These are phyloP conservation scores for Thuidium tamariscinum DNA, from an alignment of 225 moss, liverwort and hornwort species.

Conservation along the genomic window DNA sequence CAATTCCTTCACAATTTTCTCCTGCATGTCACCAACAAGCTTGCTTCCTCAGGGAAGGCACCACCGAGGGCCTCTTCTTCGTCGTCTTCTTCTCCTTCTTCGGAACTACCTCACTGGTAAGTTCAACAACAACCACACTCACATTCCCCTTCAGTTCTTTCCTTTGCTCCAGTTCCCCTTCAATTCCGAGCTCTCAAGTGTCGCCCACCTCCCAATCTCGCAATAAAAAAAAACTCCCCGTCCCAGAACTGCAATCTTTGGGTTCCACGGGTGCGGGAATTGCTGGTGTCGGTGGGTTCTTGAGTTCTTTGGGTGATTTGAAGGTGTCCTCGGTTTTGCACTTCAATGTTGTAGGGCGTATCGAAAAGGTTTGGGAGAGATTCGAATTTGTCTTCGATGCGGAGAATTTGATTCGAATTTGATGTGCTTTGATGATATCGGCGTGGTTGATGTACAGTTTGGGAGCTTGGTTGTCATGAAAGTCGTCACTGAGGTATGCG, in stretches of 20 bases:
- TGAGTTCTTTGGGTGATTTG: not conserved
- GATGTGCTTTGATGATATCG: not conserved
- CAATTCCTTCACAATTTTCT: not conserved
- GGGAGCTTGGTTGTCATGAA: not conserved
- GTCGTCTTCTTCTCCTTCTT: not conserved
- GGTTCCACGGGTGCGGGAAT: not conserved
- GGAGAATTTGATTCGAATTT: too few relatives aligned
- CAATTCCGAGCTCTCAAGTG: slow-evolving; percentile 1
- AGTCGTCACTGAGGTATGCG: not conserved
- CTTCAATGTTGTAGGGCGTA: not conserved
- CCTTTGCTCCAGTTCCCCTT: not conserved
- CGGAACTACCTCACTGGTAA: not conserved
- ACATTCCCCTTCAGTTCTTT: not conserved
- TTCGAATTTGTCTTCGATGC: not conserved
- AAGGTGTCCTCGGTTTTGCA: not conserved
- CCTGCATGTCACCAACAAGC: not conserved
- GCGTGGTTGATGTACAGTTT: not conserved
- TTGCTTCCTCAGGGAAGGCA: not conserved
- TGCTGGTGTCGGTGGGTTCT: not conserved
- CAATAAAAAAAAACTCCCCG: not conserved
- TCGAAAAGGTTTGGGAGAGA: not conserved
- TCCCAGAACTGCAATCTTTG: not conserved
- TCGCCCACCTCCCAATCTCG: not conserved
- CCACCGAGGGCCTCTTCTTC: not conserved
- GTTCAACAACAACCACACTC: not conserved